Base-by-base conservation (phyloP, 2,329 filamentous ascomycete species). In the Colletotrichum sidae region DNA sequence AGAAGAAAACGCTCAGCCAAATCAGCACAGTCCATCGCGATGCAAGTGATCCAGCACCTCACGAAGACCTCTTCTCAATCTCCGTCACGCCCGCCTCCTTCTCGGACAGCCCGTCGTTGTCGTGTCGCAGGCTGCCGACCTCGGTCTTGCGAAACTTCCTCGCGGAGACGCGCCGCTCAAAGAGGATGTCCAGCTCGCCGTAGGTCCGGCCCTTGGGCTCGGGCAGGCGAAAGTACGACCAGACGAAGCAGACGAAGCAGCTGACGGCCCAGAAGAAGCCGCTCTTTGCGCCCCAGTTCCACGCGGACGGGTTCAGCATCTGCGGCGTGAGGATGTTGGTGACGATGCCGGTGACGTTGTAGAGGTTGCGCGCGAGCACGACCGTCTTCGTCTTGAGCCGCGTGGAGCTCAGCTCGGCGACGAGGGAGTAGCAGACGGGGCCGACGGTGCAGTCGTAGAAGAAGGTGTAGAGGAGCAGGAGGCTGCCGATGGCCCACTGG, bases 131-230 rank as follows among this genome's bases (percentile, higher is more conserved):
- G 0, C 42, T 47, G 12, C 51, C 25, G 2, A 62, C 39, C 8
- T 62, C 39, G 0, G 58, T 65, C 33, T 38, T 62, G 35, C 57
- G 72, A 56, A 81, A 84, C 63, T 80, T 79, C 65, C 81, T 74
- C 2, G 83, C 80, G 25, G 77, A 72, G 9, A 82, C 72, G 9
- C 72, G 69, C 33, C 76, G 72, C 68, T 85, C 81, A 69, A 88
- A 88, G 65, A 89, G 73, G 10, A 83, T 73, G 55, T 88, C 86
- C 2, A 88, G 78, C 73, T 88, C 86, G 42, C 81, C 84, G 55
- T 84, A 83, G 0, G 83, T 85, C 42, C 83, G 79, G 7, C 80
- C 84, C 61, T 80, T 82, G 13, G 86, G 84, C 76, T 88, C 86
- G 4, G 84, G 84, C 6, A 86, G 76, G 15, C 81, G 82, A 70